phyloP scores from a whole-genome alignment of 805 yeast genomes.

The Kuraishia piskuri region DNA sequence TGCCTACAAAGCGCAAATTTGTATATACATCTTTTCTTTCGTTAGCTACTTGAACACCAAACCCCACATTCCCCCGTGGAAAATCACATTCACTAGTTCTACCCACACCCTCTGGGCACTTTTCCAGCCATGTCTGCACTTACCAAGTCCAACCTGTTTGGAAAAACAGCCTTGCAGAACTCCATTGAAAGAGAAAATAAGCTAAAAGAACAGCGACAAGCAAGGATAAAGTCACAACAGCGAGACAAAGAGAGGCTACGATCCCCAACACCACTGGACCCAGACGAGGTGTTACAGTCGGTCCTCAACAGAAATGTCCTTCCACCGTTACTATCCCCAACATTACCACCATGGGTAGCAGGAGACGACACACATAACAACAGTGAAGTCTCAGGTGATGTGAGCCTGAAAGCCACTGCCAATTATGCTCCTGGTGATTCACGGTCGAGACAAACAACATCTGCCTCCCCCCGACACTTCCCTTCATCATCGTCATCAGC shows the following conservation, averaged over 20 bases:
- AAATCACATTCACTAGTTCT: background rate
- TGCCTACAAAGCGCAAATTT: too few species aligned
- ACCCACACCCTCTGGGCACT: background rate
- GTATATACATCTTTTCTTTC: too few species aligned
- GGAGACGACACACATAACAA: background rate
- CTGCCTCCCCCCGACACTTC: background rate
- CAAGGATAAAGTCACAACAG: background rate
- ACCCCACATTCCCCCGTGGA: too few species aligned
- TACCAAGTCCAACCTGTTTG: background rate
- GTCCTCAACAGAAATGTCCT: background rate
- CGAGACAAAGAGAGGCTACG: background rate
- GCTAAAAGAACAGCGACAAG: background rate
- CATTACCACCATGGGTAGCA: slow-evolving; percentile 1
- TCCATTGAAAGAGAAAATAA: background rate
- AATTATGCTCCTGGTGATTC: background rate
- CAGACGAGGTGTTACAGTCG: background rate
- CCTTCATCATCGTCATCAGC: background rate
- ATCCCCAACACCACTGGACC: background rate
- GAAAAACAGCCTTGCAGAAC: background rate
- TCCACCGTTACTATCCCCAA: slow-evolving; percentile 1
- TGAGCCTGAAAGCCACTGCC: background rate
- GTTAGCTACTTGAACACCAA: too few species aligned
- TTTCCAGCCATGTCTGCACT: background rate
- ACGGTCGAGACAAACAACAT: background rate
- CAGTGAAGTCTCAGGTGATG: background rate